These are phyloP conservation scores for Xylariaceae sp. DNA, from an alignment of 2,329 filamentous ascomycete species.

Conservation along the genomic window DNA sequence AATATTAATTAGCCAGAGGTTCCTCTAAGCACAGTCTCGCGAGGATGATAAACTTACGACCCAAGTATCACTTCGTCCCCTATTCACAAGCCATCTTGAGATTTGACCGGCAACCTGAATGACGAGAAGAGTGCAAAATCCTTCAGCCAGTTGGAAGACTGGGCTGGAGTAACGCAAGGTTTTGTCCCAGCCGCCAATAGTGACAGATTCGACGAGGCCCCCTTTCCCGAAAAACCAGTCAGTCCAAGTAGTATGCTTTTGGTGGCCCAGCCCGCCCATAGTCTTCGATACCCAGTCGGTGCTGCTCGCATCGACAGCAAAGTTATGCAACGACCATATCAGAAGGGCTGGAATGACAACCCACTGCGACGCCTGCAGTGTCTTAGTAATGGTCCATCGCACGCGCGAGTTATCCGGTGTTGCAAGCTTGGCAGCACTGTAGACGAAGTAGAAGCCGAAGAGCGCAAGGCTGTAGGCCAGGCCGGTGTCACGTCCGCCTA, in stretches of 20 bases:
- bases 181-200: conserved; percentile 88
- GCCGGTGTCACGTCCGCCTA: conserved; percentile 91
- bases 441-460: conserved; percentile 88
- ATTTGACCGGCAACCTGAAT: conserved; percentile 96
- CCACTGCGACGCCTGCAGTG: conserved; percentile 82
- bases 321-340: conserved; percentile 95
- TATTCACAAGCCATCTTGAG: conserved; percentile 92
- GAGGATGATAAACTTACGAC: conserved; percentile 66
- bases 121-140: conserved; percentile 93
- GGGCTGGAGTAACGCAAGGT: conserved; percentile 88
- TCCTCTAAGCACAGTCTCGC: not conserved
- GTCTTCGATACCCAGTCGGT: conserved; percentile 84
- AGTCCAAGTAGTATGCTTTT: conserved; percentile 67
- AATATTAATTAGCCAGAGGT: not conserved
- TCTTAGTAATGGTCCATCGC: conserved; percentile 71
- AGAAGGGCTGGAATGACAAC: conserved; percentile 82
- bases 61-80: conserved; percentile 93
- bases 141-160: conserved; percentile 91
- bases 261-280: conserved; percentile 68
- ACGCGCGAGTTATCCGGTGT: conserved; percentile 81
- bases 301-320: conserved; percentile 84
- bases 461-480: conserved; percentile 91
- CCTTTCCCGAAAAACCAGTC: conserved; percentile 91
- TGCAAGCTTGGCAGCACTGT: conserved; percentile 78
- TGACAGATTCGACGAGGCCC: conserved; percentile 78